A percentile compares a stretch with the other conserved stretches of the same genome.
These are phyloP conservation scores for Berberis vulgaris DNA, from an alignment of 164 flowering plant species.

Conservation along the genomic window DNA sequence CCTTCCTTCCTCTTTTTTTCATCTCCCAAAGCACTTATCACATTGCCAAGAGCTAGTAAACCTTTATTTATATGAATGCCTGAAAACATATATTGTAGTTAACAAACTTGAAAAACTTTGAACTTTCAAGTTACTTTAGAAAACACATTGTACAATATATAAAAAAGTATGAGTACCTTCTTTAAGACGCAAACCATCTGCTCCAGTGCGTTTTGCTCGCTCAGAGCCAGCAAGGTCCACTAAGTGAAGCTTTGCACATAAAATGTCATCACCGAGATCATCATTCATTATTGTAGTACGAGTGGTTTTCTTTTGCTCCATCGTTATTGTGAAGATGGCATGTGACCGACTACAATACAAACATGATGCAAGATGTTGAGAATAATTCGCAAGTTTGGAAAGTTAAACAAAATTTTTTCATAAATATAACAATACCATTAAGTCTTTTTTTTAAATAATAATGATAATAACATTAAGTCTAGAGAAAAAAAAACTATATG, in stretches of 20 bases:
- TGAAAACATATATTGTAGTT: constrained; percentile 9
- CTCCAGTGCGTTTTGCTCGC: constrained; percentile 91
- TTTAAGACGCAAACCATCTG: constrained; percentile 87
- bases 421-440: background rate
- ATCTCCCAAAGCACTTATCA: constrained; percentile 99
- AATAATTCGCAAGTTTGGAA: background rate
- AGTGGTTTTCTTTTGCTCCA: constrained; percentile 72
- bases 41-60: constrained; percentile 91
- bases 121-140: no score
- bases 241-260: constrained; percentile 86
- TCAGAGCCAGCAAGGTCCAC: constrained; percentile 99
- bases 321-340: constrained; percentile 92
- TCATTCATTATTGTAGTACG: constrained; percentile 23
- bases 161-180: constrained; percentile 52
- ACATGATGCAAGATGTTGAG: background rate
- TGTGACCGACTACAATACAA: constrained; percentile 75
- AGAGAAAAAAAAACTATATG: no score
- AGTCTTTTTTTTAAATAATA: no score
- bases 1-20: constrained; percentile 96
- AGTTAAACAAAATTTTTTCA: background rate
- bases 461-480: no score
- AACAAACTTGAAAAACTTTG: no score
- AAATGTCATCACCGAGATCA: constrained; percentile 63
- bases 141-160: background rate
- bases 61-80: constrained; percentile 97